These are phyloP conservation scores for Sindora glabra DNA, from an alignment of 306 rosid genomes.

Conservation along the genomic window DNA sequence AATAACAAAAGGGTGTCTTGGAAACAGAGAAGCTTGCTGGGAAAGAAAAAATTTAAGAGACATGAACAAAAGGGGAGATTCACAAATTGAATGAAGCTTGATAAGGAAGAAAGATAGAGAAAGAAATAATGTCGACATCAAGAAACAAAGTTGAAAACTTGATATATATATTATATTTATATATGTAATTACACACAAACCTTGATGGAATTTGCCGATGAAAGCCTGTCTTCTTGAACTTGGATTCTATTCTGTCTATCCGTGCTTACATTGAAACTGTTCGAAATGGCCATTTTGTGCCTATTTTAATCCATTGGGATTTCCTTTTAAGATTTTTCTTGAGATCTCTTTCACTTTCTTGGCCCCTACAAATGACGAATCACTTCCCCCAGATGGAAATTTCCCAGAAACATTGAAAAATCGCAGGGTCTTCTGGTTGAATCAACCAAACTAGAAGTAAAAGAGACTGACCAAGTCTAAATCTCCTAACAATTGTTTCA, in stretches of 20 bases:
- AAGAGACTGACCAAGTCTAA: conserved; percentile 15
- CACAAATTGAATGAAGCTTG: conserved; percentile 10
- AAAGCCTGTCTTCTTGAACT: conserved; percentile 27
- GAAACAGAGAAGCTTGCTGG: conserved; percentile 15
- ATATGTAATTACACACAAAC: no score
- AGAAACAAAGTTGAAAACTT: not conserved
- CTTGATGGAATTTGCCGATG: conserved; percentile 22
- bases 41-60: conserved; percentile 3
- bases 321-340: conserved; percentile 1
- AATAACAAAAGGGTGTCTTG: conserved; percentile 5
- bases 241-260: conserved; percentile 2
- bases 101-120: conserved; percentile 14
- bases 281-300: conserved; percentile 8
- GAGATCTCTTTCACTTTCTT: conserved; percentile 21
- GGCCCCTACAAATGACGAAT: conserved; percentile 20
- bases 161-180: no score
- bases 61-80: conserved; percentile 11
- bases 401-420: not conserved
- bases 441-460: not conserved
- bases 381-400: not conserved
- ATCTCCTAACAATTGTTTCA: not conserved
- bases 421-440: not conserved
- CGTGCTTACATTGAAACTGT: not conserved
- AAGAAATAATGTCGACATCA: not conserved
- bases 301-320: not conserved